phyloP scores from a whole-genome alignment of 2,329 filamentous ascomycete species.

The Colletotrichum aenigma region DNA sequence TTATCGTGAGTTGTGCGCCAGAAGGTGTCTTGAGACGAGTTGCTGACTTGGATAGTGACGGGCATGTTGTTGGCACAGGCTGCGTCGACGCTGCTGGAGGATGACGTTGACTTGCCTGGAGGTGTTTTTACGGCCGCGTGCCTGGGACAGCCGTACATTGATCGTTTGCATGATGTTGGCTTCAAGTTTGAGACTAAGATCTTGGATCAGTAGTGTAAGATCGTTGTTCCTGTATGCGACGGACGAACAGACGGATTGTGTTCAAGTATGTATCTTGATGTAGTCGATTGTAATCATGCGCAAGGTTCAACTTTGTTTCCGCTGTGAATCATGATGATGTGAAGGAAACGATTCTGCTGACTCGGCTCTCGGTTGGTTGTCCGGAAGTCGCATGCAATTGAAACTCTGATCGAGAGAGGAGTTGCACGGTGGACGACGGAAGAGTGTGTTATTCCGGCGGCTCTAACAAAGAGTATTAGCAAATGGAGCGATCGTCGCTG shows the following conservation, averaged over 20 bases:
- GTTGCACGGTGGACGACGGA: background rate
- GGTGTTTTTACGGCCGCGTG: slow-evolving; percentile 76
- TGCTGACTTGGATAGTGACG: slow-evolving; percentile 56
- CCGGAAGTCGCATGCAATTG: background rate
- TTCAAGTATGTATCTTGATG: background rate
- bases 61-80: slow-evolving; percentile 67
- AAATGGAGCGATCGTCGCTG: background rate
- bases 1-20: slow-evolving; percentile 50
- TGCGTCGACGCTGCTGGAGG: slow-evolving; percentile 68
- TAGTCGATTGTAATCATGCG: background rate
- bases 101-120: slow-evolving; percentile 63
- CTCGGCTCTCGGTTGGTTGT: background rate
- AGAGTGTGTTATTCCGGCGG: background rate
- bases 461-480: background rate
- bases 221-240: too few species aligned
- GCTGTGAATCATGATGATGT: background rate
- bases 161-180: slow-evolving; percentile 64
- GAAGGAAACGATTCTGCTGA: background rate
- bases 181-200: slow-evolving; percentile 66
- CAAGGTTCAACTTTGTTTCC: background rate
- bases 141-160: slow-evolving; percentile 69
- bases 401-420: background rate
- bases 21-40: background rate
- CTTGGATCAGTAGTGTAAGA: slow-evolving; percentile 26
- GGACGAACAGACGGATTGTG: background rate